These are phyloP conservation scores for Globisporangium orthogonon DNA, from an alignment of 352 stramenopile species.

Conservation along the genomic window DNA sequence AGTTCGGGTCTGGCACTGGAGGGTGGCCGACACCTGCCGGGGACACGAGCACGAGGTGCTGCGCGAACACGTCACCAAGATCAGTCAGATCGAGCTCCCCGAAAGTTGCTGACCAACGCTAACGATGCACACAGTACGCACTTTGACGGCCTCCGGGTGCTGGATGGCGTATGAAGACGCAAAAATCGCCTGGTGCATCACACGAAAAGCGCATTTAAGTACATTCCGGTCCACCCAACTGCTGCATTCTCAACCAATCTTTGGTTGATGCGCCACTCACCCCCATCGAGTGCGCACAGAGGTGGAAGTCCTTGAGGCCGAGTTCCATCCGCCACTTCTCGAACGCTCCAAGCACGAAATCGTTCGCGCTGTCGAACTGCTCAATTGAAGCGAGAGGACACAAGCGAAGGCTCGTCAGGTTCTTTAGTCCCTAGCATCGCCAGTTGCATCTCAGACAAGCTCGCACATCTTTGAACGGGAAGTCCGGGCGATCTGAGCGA, in stretches of 20 bases:
- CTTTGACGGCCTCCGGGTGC: constrained; percentile 52
- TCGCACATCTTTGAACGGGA: constrained; percentile 58
- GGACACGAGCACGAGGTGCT: constrained; percentile 76
- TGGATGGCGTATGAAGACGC: constrained; percentile 66
- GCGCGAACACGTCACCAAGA: background rate
- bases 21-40: constrained; percentile 62
- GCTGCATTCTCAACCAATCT: too few species aligned
- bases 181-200: constrained; percentile 64
- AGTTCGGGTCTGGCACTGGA: constrained; percentile 30
- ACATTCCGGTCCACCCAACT: background rate
- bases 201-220: background rate
- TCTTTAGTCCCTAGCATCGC: background rate
- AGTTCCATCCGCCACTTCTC: constrained; percentile 79
- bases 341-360: constrained; percentile 61
- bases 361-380: constrained; percentile 74
- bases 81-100: background rate
- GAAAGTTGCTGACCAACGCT: background rate
- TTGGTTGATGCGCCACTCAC: constrained; percentile 19
- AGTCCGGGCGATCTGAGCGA: constrained; percentile 72
- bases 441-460: too few species aligned
- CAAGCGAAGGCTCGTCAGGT: background rate
- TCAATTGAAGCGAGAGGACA: background rate
- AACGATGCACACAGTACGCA: constrained; percentile 20
- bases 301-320: constrained; percentile 53
- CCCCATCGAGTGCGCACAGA: constrained; percentile 81